Percentiles rank a stretch among this genome's conserved stretches.
Conservation (phyloP, 148 eudicot species). For the Arbutus unedo region DNA sequence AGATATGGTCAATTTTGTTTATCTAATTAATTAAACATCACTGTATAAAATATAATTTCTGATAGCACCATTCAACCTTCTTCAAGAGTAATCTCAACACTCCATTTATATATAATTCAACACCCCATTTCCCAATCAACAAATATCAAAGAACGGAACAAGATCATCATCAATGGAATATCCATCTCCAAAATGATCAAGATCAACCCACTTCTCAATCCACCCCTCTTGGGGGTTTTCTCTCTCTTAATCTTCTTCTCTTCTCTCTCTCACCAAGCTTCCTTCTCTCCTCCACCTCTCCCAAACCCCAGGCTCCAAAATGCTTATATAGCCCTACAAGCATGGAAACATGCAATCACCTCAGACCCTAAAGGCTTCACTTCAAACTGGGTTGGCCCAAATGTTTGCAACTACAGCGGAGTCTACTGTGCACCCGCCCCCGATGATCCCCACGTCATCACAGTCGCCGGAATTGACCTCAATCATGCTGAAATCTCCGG, state of each 20-base stretch:
- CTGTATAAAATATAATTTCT: not conserved
- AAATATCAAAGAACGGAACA: not conserved
- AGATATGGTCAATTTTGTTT: too few relatives aligned
- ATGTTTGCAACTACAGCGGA: slow-evolving; percentile 71
- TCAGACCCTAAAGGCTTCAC: slow-evolving; percentile 65
- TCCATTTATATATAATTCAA: slow-evolving; percentile 10
- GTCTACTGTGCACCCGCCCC: slow-evolving; percentile 73
- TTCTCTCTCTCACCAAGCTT: slow-evolving; percentile 27
- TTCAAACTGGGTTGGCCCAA: slow-evolving; percentile 49
- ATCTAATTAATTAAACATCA: not conserved
- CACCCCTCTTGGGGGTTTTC: slow-evolving; percentile 23
- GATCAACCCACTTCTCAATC: slow-evolving; percentile 15
- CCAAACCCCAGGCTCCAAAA: slow-evolving; percentile 51
- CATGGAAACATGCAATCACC: slow-evolving; percentile 59
- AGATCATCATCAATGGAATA: not conserved
- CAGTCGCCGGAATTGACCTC: slow-evolving; percentile 82
- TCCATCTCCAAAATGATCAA: slow-evolving; percentile 21
- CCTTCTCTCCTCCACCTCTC: not conserved
- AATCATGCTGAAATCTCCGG: slow-evolving; percentile 62
- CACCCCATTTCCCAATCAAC: not conserved
- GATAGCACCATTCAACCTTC: not conserved
- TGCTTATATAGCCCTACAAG: slow-evolving; percentile 68
- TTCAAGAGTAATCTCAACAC: not conserved
- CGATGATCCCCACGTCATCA: slow-evolving; percentile 32
- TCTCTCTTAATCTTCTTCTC: slow-evolving; percentile 26